phyloP scores from a whole-genome alignment of 2,329 filamentous ascomycete species.

The Ascomycota sp. region DNA sequence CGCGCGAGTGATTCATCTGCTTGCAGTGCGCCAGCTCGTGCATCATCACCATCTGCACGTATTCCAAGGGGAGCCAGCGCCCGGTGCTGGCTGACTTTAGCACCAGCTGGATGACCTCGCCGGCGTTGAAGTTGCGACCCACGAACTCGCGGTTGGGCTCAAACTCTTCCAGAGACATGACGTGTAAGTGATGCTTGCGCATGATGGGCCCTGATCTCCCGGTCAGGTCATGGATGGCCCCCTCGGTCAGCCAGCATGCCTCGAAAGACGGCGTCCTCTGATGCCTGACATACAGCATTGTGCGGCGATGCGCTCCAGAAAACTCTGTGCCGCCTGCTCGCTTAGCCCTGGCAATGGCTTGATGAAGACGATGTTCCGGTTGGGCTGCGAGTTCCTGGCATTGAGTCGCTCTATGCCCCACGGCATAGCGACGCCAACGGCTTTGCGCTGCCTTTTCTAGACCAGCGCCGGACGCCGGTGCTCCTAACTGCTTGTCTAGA shows the following conservation, averaged over 20 bases:
- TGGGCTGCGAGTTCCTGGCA: slow-evolving; percentile 52
- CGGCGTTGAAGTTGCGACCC: slow-evolving; percentile 78
- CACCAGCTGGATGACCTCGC: slow-evolving; percentile 72
- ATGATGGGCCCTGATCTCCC: slow-evolving; percentile 53
- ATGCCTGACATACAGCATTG: slow-evolving; percentile 56
- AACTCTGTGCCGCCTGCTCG: slow-evolving; percentile 43
- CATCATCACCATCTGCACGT: slow-evolving; percentile 92
- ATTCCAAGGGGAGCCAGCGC: slow-evolving; percentile 61
- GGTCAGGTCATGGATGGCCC: no score
- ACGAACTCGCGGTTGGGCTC: slow-evolving; percentile 66
- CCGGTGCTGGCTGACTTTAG: slow-evolving; percentile 44
- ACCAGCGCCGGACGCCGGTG: no score
- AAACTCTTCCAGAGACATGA: slow-evolving; percentile 62
- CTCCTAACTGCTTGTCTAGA: no score
- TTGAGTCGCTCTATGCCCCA: slow-evolving; percentile 65
- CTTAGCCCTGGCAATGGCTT: slow-evolving; percentile 50
- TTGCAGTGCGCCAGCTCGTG: slow-evolving; percentile 77
- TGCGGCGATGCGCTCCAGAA: slow-evolving; percentile 58
- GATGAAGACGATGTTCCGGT: slow-evolving; percentile 66
- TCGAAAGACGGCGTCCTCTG: no score
- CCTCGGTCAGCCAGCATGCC: no score
- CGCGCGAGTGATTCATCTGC: slow-evolving; percentile 74
- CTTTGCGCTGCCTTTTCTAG: background rate
- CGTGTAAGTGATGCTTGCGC: slow-evolving; percentile 41
- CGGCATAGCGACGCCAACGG: slow-evolving; percentile 40